These are phyloP conservation scores for Stipa capillata DNA, from an alignment of 176 grass and related monocot species.

Conservation along the genomic window DNA sequence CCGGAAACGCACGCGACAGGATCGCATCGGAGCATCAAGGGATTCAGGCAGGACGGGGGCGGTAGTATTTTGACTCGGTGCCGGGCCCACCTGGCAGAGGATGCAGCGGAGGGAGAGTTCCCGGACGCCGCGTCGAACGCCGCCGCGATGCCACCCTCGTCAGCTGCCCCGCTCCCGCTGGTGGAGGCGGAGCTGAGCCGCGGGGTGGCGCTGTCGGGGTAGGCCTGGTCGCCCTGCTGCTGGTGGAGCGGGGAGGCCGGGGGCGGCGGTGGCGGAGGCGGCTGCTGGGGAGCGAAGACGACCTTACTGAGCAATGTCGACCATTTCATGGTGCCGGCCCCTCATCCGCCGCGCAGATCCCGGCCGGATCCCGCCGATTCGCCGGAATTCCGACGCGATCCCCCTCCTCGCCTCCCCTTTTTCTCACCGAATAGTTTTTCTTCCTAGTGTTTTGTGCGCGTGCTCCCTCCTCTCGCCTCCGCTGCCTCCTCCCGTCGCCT, in stretches of 20 bases:
- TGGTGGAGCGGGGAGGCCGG: slow-evolving; percentile 26
- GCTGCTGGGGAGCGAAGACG: slow-evolving; percentile 58
- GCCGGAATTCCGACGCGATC: slow-evolving; percentile 44
- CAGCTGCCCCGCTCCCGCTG: slow-evolving; percentile 27
- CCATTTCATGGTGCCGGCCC: slow-evolving; percentile 89
- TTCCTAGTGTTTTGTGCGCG: neutral
- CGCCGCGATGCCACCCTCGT: neutral
- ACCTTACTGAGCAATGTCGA: slow-evolving; percentile 99
- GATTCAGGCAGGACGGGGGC: neutral
- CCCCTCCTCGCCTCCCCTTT: neutral
- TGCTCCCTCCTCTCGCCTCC: slow-evolving; percentile 7
- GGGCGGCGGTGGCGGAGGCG: slow-evolving; percentile 23
- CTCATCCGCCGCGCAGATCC: slow-evolving; percentile 98
- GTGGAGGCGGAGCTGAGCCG: slow-evolving; percentile 45
- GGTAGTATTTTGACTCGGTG: slow-evolving; percentile 24
- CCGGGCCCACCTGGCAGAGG: slow-evolving; percentile 44
- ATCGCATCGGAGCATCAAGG: slow-evolving; percentile 24
- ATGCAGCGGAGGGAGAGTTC: slow-evolving; percentile 47
- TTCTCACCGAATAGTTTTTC: neutral
- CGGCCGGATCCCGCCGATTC: slow-evolving; percentile 49
- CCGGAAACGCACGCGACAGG: neutral
- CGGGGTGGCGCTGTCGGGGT: slow-evolving; percentile 16
- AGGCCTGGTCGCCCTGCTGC: slow-evolving; percentile 15
- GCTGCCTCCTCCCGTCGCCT: slow-evolving; percentile 35
- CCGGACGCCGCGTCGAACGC: slow-evolving; percentile 35